phyloP scores from a whole-genome alignment of 2,329 filamentous ascomycete species.

The Aureobasidium sp. region DNA sequence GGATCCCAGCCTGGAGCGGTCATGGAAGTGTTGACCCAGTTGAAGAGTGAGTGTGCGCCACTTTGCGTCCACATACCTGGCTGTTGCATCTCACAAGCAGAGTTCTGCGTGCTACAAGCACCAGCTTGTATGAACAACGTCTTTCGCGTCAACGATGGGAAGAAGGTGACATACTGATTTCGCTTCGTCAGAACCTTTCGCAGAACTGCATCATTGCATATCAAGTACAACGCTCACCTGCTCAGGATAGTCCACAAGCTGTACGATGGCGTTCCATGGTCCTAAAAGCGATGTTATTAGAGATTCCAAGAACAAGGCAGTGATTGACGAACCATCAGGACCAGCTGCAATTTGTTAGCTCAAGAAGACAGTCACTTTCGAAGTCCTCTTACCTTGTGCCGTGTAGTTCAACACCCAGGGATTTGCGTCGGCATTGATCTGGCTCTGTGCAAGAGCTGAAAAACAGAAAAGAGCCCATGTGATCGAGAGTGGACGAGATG shows the following conservation, averaged over 20 bases:
- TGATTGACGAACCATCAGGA: not conserved
- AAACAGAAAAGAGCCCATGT: not conserved
- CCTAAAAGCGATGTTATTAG: not conserved
- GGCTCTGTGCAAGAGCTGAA: not conserved
- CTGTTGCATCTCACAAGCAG: not conserved
- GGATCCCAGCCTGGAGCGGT: not conserved
- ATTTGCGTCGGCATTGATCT: not conserved
- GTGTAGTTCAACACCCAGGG: not conserved
- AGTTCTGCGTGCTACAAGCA: slow-evolving; percentile 10
- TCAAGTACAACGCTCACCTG: not conserved
- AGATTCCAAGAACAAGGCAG: not conserved
- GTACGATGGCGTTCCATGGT: slow-evolving; percentile 2
- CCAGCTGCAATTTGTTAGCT: not conserved
- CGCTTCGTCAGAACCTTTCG: not conserved
- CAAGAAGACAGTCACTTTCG: not conserved
- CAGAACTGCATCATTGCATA: too few relatives aligned
- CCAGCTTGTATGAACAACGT: slow-evolving; percentile 3
- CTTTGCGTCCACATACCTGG: slow-evolving; percentile 3
- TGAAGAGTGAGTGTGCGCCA: not conserved
- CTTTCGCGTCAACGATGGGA: not conserved
- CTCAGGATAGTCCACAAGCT: slow-evolving; percentile 3
- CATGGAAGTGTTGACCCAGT: not conserved
- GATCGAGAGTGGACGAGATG: too few relatives aligned
- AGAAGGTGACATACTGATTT: not conserved
- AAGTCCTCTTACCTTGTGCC: not conserved